Conservation (phyloP, 768 basidiomycete genomes). For the Serendipita indica region DNA sequence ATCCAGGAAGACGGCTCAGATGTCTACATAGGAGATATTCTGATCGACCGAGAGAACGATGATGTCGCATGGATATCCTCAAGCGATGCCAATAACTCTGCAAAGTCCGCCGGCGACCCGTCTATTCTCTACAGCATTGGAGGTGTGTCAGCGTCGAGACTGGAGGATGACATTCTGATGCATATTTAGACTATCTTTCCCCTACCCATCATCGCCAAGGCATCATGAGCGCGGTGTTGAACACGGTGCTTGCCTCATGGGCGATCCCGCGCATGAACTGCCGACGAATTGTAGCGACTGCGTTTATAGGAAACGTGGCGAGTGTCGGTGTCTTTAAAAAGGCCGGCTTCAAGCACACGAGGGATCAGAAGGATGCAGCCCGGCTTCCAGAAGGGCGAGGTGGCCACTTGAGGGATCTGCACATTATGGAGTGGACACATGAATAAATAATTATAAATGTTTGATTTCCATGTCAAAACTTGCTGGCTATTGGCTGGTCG, state of each 20-base stretch:
- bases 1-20: constrained; percentile 40
- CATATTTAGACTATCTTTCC: constrained; percentile 38
- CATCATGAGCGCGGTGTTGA: constrained; percentile 57
- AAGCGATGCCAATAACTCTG: constrained; percentile 26
- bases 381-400: constrained; percentile 26
- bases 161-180: background rate
- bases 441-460: background rate
- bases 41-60: background rate
- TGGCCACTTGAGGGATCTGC: constrained; percentile 14
- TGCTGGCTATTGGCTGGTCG: too few species aligned
- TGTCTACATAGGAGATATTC: constrained; percentile 32
- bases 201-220: constrained; percentile 49
- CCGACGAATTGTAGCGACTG: constrained; percentile 29
- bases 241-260: constrained; percentile 41
- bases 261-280: constrained; percentile 49
- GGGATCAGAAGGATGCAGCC: constrained; percentile 28
- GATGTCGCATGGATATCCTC: background rate
- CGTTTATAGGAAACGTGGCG: constrained; percentile 39
- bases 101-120: constrained; percentile 33
- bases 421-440: constrained; percentile 18
- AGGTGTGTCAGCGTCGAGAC: constrained; percentile 26
- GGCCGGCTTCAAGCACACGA: constrained; percentile 37
- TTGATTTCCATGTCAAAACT: too few species aligned
- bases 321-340: constrained; percentile 55
- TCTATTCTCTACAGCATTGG: constrained; percentile 47